Percentiles rank a stretch among this genome's conserved stretches.
Evolutionary conservation across 345 rosid species (phyloP).

Genomic region (Aurinia saxatilis): DNA sequence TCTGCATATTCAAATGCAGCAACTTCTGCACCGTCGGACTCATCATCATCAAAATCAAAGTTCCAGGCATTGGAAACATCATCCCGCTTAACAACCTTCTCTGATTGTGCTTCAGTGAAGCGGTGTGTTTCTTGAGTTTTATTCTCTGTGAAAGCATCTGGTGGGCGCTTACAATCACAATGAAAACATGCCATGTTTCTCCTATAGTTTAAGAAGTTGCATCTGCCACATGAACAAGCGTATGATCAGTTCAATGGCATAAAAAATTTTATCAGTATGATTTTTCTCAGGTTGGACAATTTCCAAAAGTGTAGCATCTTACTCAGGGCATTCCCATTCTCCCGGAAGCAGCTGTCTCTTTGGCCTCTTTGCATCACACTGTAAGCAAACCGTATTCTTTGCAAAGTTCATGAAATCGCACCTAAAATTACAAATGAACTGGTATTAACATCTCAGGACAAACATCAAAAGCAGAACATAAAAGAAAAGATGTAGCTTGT

Average conservation of each 20-base stretch:
- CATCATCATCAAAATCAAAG: slow-evolving; percentile 94
- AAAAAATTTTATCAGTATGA: background rate
- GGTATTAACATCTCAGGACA: slow-evolving; percentile 13
- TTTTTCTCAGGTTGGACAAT: background rate
- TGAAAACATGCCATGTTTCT: slow-evolving; percentile 92
- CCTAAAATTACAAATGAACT: slow-evolving; percentile 33
- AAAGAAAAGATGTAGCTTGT: background rate
- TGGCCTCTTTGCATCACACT: slow-evolving; percentile 96
- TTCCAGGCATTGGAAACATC: slow-evolving; percentile 92
- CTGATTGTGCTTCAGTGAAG: slow-evolving; percentile 36
- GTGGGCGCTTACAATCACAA: slow-evolving; percentile 97
- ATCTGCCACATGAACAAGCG: slow-evolving; percentile 44
- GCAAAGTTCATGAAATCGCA: slow-evolving; percentile 98
- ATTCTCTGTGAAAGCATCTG: slow-evolving; percentile 56
- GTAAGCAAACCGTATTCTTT: slow-evolving; percentile 85
- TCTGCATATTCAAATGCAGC: slow-evolving; percentile 89
- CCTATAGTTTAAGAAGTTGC: slow-evolving; percentile 92
- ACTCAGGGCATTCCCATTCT: slow-evolving; percentile 99
- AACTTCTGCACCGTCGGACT: slow-evolving; percentile 97
- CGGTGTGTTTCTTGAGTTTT: slow-evolving; percentile 46
- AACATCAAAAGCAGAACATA: background rate
- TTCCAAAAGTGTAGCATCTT: slow-evolving; percentile 31
- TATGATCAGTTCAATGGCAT: background rate
- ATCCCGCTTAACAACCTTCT: slow-evolving; percentile 35
- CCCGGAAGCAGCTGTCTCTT: slow-evolving; percentile 98